A percentile compares a stretch with the other conserved stretches of the same genome.
These are phyloP conservation scores for Lentinus brumalis DNA, from an alignment of 768 basidiomycete species.

Conservation along the genomic window DNA sequence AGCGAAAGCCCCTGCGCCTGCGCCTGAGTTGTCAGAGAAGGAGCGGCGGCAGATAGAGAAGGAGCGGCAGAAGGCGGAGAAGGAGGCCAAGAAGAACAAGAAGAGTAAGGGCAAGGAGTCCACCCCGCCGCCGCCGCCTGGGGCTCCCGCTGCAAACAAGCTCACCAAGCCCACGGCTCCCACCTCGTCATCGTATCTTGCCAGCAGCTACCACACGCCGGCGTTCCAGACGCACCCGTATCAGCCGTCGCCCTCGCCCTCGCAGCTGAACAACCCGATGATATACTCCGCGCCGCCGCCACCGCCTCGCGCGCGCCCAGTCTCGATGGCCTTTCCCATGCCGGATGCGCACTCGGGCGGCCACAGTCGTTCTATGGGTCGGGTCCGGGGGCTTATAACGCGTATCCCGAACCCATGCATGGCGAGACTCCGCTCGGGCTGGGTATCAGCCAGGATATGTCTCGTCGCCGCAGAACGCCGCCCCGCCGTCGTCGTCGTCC, in stretches of 20 bases:
- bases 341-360: neutral
- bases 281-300: constrained; percentile 40
- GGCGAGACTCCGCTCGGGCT: neutral
- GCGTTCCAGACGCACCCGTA: constrained; percentile 38
- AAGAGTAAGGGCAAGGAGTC: constrained; percentile 18
- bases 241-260: constrained; percentile 45
- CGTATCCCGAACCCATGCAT: neutral
- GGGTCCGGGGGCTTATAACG: constrained; percentile 2
- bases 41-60: constrained; percentile 35
- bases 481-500: constrained; percentile 1
- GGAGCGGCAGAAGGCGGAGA: constrained; percentile 39
- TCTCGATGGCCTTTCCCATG: constrained; percentile 7
- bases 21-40: constrained; percentile 20
- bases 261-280: constrained; percentile 43
- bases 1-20: neutral
- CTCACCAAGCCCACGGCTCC: constrained; percentile 9
- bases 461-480: neutral
- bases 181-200: neutral
- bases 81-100: constrained; percentile 40
- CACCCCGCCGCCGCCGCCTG: neutral
- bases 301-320: neutral
- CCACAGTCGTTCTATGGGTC: constrained; percentile 4
- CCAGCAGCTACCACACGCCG: constrained; percentile 27
- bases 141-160: neutral
- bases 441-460: constrained; percentile 1